A percentile compares a stretch with the other conserved stretches of the same genome.
Conservation (phyloP, 192 early-diverging fungal species). For the Coemansia sp. region DNA sequence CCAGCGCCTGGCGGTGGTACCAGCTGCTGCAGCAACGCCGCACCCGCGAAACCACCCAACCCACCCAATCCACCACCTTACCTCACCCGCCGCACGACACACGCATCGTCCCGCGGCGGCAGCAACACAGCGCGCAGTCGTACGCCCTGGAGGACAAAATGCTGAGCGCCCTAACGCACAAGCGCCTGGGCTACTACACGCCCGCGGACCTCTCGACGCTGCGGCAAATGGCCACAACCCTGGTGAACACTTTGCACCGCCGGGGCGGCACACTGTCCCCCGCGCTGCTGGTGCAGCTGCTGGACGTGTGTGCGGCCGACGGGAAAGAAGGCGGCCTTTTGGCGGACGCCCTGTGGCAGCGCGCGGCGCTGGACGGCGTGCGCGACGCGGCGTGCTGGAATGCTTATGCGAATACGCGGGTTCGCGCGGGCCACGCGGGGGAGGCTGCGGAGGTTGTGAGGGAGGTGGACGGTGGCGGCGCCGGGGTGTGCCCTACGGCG, state of each 20-base stretch:
- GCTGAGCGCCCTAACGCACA: background rate
- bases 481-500: constrained; percentile 19
- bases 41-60: background rate
- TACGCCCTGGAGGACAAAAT: background rate
- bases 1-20: constrained; percentile 10
- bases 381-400: constrained; percentile 31
- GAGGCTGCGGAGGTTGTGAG: constrained; percentile 18
- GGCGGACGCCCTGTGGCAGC: constrained; percentile 33
- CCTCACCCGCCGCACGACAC: too few relatives aligned
- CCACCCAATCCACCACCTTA: background rate
- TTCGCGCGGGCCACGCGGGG: constrained; percentile 6
- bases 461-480: constrained; percentile 8
- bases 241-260: too few relatives aligned
- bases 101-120: constrained; percentile 4
- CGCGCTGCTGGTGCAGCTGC: constrained; percentile 5
- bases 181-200: background rate
- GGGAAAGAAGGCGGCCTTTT: constrained; percentile 1
- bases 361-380: constrained; percentile 24
- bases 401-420: constrained; percentile 20
- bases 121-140: background rate
- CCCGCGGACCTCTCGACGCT: too few relatives aligned
- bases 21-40: background rate
- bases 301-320: constrained; percentile 12
- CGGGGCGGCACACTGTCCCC: background rate
- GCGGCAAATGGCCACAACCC: background rate